Evolutionary conservation across 352 stramenopile species (phyloP).

Genomic region (Aphanomyces cochlioides): DNA sequence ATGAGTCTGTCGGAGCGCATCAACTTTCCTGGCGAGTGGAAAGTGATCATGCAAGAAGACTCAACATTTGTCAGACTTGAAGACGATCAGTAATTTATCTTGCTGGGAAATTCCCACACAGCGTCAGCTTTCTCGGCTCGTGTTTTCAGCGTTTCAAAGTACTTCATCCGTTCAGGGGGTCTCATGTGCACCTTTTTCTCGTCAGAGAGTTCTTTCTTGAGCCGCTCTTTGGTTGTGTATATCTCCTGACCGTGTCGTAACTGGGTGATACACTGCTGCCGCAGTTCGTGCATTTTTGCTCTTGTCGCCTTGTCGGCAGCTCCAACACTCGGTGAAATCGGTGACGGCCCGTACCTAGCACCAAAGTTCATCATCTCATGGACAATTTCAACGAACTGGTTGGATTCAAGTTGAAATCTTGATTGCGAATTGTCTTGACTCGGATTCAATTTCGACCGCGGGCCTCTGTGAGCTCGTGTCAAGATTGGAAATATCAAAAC

Average conservation of each 20-base stretch:
- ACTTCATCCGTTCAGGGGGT: conserved; percentile 17
- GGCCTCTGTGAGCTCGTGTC: background rate
- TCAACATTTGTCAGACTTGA: conserved; percentile 14
- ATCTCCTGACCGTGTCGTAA: conserved; percentile 7
- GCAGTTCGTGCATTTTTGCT: background rate
- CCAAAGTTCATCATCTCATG: background rate
- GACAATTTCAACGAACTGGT: conserved; percentile 4
- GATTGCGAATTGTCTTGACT: background rate
- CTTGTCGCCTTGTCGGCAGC: background rate
- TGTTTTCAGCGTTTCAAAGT: conserved; percentile 12
- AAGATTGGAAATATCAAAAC: background rate
- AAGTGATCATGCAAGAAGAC: conserved; percentile 16
- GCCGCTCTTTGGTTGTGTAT: background rate
- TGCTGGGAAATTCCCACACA: background rate
- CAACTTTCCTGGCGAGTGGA: conserved; percentile 29
- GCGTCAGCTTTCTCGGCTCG: conserved; percentile 3
- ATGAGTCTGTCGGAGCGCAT: conserved; percentile 28
- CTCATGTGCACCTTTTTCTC: conserved; percentile 7
- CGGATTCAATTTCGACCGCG: conserved; percentile 9
- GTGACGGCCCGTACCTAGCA: conserved; percentile 17
- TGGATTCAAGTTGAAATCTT: conserved; percentile 17
- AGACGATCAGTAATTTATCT: background rate
- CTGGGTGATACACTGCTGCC: conserved; percentile 17
- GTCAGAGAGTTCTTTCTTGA: background rate
- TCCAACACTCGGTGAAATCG: background rate